Evolutionary conservation across 148 eudicot species (phyloP), one percentile per base, ranked within the genome.

Genomic region (Nyssa sinensis): DNA sequence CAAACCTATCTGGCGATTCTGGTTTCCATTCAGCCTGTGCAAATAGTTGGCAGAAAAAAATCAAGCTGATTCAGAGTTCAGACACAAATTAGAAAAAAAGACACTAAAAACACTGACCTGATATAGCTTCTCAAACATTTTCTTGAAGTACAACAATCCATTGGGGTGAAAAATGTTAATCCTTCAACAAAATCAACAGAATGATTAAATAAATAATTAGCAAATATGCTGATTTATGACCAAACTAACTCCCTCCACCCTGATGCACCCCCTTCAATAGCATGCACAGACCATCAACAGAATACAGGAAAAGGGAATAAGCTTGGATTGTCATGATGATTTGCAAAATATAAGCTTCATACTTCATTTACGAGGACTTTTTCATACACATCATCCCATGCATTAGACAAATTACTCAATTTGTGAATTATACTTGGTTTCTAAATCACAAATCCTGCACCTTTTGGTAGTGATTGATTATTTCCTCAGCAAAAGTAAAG

Each of bases 11-110:
- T 53, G 88, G 86, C 33, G 89, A 89, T 81, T 96, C 97, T 67
- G 98, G 94, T 84, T 89, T 96, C 99, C 99, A 96, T 65, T 96
- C 99, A 71, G 79, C 99, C 99, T 96, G 84, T 53, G 55, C 24
- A 5, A 66, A 58, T 62, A 73, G 59, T 72, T 49, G 71, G 77
- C 74, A 75, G 65, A 13, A 9, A 25, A n/a, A 72, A 63, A 61
- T 49, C 63, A 70, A 41, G 23, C 62, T 7, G 61, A 60, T 34
- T n/a, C 51, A 66, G 61, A 37, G 69, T 23, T 12, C n/a, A n/a
- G n/a, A n/a, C n/a, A n/a, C n/a, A 21, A n/a, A 66, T 21, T 23
- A 72, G 55, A 57, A 28, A 28, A 24, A 31, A 34, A 57, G 44
- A n/a, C n/a, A 57, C 28, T 44, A 19, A 65, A 68, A 70, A n/a